These are phyloP conservation scores for Bipolaris victoriae DNA, from an alignment of 2,329 filamentous ascomycete genomes.

Conservation along the genomic window DNA sequence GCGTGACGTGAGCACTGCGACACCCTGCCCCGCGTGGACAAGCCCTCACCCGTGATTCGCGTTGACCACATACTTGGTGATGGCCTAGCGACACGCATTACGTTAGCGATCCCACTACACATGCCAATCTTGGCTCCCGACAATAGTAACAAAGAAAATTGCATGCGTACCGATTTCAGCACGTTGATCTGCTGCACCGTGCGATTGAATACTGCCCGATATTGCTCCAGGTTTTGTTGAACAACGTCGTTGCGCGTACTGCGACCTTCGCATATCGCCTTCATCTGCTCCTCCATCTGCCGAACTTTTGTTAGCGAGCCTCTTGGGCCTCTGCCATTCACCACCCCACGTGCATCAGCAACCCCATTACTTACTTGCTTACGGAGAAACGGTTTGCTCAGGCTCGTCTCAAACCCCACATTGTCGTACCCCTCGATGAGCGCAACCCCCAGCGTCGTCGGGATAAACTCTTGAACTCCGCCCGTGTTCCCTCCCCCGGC, in stretches of 20 bases:
- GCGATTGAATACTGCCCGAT: slow-evolving; percentile 83
- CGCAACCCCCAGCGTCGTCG: slow-evolving; percentile 87
- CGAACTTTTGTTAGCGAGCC: slow-evolving; percentile 19
- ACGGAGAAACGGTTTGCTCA: slow-evolving; percentile 92
- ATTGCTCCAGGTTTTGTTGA: slow-evolving; percentile 82
- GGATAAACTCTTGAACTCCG: slow-evolving; percentile 83
- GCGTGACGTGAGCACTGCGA: slow-evolving; percentile 12
- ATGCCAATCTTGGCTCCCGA: slow-evolving; percentile 8
- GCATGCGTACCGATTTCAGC: slow-evolving; percentile 58
- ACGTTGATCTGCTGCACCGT: slow-evolving; percentile 75
- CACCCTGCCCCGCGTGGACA: slow-evolving; percentile 29
- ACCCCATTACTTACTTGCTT: slow-evolving; percentile 67
- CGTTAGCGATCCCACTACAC: slow-evolving; percentile 28
- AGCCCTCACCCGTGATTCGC: slow-evolving; percentile 47
- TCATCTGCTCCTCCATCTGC: slow-evolving; percentile 93
- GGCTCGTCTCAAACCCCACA: slow-evolving; percentile 88
- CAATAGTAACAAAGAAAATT: not conserved
- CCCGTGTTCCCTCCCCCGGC: slow-evolving; percentile 53
- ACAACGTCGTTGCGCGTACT: slow-evolving; percentile 77
- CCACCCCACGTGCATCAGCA: slow-evolving; percentile 3
- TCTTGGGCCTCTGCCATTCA: slow-evolving; percentile 4
- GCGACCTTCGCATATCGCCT: slow-evolving; percentile 89
- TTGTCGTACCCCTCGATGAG: slow-evolving; percentile 93
- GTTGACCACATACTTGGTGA: slow-evolving; percentile 49
- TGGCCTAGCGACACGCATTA: slow-evolving; percentile 36